Percentiles rank a stretch among this genome's conserved stretches.
Conservation (phyloP, 2,329 filamentous ascomycete species). For the Hymenoscyphus infarciens region DNA sequence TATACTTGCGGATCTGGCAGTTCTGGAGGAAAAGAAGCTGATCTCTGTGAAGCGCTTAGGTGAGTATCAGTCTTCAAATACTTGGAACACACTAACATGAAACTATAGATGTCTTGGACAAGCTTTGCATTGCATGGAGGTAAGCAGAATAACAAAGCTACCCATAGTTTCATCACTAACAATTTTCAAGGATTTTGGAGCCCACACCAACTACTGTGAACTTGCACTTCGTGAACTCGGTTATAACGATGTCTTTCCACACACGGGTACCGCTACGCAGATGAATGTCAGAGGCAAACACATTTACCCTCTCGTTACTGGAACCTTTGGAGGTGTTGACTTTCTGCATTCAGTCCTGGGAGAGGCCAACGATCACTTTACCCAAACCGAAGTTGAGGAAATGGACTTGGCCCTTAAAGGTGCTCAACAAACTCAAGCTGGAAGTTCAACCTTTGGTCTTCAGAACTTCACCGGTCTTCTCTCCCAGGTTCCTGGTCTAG, state of each 20-base stretch:
- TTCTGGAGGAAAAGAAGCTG: conserved; percentile 63
- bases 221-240: conserved; percentile 71
- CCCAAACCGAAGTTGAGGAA: conserved; percentile 79
- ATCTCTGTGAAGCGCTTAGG: conserved; percentile 75
- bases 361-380: conserved; percentile 79
- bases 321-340: conserved; percentile 76
- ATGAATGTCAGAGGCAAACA: conserved; percentile 62
- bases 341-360: conserved; percentile 73
- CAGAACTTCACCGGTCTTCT: conserved; percentile 69
- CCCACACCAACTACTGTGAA: conserved; percentile 82
- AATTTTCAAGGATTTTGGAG: conserved; percentile 58
- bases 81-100: neutral
- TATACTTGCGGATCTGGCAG: conserved; percentile 64
- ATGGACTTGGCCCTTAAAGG: conserved; percentile 71
- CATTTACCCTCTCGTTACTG: conserved; percentile 73
- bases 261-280: conserved; percentile 64
- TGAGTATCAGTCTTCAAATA: conserved; percentile 4
- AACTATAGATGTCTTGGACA: conserved; percentile 46
- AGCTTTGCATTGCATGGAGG: conserved; percentile 51
- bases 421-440: conserved; percentile 50
- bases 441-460: conserved; percentile 37
- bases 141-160: conserved; percentile 10
- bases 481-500: conserved; percentile 69
- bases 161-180: neutral
- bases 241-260: conserved; percentile 65